Evolutionary conservation across 148 eudicot species (phyloP).

Genomic region (Heliamphora exappendiculata): DNA sequence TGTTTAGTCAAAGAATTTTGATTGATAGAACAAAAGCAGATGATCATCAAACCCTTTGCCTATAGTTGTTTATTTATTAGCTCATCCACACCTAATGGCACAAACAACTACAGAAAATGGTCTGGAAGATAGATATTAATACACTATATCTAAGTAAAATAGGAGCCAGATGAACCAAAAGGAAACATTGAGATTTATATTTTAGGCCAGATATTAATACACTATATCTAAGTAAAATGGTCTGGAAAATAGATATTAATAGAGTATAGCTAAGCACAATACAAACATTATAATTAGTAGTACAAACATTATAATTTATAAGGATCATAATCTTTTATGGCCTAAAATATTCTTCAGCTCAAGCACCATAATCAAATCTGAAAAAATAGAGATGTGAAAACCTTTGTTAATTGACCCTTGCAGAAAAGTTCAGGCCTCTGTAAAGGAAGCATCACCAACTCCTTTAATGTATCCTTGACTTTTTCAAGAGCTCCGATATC

Average conservation of each 20-base stretch:
- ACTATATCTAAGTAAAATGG: too few species aligned
- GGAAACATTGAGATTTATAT: too few species aligned
- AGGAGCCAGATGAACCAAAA: not conserved
- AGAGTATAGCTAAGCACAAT: too few species aligned
- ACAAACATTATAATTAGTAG: not conserved
- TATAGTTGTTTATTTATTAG: not conserved
- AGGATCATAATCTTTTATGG: not conserved
- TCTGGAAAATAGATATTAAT: too few species aligned
- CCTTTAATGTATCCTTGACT: slow-evolving; percentile 92
- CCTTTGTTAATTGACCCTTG: slow-evolving; percentile 97
- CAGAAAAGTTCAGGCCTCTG: slow-evolving; percentile 95
- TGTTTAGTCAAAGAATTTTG: not conserved
- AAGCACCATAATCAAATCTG: slow-evolving; percentile 2
- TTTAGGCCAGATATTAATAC: too few species aligned
- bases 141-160: not conserved
- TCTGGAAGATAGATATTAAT: not conserved
- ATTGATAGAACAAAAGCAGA: not conserved
- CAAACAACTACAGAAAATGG: not conserved
- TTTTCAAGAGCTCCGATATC: slow-evolving; percentile 98
- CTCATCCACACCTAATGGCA: not conserved
- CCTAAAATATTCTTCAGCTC: slow-evolving; percentile 2
- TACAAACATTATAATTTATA: not conserved
- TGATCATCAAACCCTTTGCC: not conserved
- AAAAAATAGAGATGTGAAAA: slow-evolving; percentile 19
- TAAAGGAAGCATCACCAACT: slow-evolving; percentile 95